phyloP scores from a whole-genome alignment of 2,329 filamentous ascomycete species.

The Phialocephala sp. region DNA sequence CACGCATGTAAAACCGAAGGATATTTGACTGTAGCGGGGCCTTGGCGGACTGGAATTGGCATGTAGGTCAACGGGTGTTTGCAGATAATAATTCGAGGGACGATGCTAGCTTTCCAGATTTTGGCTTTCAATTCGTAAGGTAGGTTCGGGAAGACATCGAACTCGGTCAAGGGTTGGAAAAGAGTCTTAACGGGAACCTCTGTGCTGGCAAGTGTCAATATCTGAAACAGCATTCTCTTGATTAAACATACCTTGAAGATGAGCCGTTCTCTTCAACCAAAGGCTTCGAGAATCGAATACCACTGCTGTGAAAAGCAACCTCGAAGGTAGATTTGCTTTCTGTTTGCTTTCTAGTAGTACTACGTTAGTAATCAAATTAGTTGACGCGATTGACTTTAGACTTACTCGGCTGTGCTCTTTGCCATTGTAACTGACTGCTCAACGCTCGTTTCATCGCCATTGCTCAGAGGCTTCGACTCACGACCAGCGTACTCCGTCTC shows the following conservation, averaged over 20 bases:
- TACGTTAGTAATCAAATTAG: no score
- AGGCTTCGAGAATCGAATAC: background rate
- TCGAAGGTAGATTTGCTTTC: background rate
- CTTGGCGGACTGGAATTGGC: background rate
- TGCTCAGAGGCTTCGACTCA: background rate
- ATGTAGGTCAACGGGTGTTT: background rate
- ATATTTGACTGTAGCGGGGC: background rate
- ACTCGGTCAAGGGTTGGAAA: background rate
- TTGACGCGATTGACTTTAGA: no score
- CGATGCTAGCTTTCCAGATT: background rate
- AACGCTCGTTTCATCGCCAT: background rate
- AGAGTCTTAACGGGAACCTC: background rate
- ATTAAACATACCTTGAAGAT: no score
- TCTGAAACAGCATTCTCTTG: background rate
- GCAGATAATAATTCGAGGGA: background rate
- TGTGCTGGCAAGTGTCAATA: background rate
- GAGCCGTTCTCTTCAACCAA: background rate
- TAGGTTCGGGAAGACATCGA: slow-evolving; percentile 10
- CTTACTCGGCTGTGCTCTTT: no score
- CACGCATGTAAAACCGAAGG: background rate
- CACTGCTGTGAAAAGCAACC: background rate
- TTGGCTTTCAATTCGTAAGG: slow-evolving; percentile 9
- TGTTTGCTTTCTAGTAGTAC: background rate
- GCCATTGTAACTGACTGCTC: no score
- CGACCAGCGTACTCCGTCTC: background rate